A percentile compares a stretch with the other conserved stretches of the same genome.
These are phyloP conservation scores for Colletotrichum tropicale DNA, from an alignment of 2,329 filamentous ascomycete genomes.

Conservation along the genomic window DNA sequence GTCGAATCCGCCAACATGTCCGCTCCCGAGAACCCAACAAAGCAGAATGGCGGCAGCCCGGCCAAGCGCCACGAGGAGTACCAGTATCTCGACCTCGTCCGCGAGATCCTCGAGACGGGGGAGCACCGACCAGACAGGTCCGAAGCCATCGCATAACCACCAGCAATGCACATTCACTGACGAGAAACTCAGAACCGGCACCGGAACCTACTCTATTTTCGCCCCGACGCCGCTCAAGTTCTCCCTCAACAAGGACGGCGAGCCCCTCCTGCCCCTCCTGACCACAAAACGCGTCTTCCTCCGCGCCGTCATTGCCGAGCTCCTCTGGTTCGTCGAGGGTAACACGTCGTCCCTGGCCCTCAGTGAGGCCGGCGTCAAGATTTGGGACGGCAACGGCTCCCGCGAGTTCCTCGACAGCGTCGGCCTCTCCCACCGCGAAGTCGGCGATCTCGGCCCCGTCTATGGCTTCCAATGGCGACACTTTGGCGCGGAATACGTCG, in stretches of 20 bases:
- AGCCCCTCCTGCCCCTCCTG: conserved; percentile 83
- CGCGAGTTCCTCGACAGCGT: conserved; percentile 88
- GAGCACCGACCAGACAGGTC: conserved; percentile 89
- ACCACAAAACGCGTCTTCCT: conserved; percentile 98
- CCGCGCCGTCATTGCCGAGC: conserved; percentile 86
- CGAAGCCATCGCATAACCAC: conserved; percentile 23
- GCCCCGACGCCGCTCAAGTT: conserved; percentile 89
- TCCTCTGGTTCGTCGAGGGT: conserved; percentile 94
- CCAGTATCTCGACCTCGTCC: conserved; percentile 91
- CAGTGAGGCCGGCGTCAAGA: conserved; percentile 83
- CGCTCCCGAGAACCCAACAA: neutral
- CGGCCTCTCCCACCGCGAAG: conserved; percentile 79
- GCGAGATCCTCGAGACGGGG: conserved; percentile 79
- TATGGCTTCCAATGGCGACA: conserved; percentile 99
- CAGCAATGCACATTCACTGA: neutral
- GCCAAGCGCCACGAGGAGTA: conserved; percentile 75
- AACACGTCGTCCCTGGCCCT: conserved; percentile 81
- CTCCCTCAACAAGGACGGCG: conserved; percentile 68
- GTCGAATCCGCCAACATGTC: neutral
- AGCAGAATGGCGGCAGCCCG: neutral
- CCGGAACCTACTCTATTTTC: conserved; percentile 89
- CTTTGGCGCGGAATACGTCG: conserved; percentile 89
- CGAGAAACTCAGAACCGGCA: conserved; percentile 73
- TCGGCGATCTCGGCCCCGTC: conserved; percentile 90
- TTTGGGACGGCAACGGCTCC: conserved; percentile 97